A percentile compares a stretch with the other conserved stretches of the same genome.
These are phyloP conservation scores for Aureobasidium uvarum DNA, from an alignment of 2,329 filamentous ascomycete genomes.

Conservation along the genomic window DNA sequence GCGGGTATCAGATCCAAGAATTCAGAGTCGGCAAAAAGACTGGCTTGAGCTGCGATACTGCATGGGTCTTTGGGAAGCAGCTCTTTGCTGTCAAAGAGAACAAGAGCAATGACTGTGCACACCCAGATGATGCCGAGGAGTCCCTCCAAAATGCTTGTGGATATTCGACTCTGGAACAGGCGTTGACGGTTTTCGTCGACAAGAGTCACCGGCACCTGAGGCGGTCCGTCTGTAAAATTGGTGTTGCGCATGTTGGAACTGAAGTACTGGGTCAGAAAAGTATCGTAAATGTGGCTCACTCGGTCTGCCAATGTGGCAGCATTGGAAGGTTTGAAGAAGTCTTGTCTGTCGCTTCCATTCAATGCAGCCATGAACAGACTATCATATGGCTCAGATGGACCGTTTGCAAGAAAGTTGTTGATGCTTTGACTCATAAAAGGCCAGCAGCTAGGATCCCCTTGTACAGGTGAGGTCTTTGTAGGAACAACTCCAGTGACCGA, in stretches of 20 bases:
- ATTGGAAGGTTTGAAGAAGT: neutral
- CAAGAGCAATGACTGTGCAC: neutral
- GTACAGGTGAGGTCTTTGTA: neutral
- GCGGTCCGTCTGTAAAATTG: neutral
- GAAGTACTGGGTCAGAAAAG: neutral
- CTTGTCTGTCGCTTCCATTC: neutral
- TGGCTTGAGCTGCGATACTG: neutral
- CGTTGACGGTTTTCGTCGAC: neutral
- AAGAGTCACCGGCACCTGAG: neutral
- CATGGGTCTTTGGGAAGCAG: neutral
- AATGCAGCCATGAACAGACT: neutral
- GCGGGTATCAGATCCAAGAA: neutral
- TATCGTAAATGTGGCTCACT: neutral
- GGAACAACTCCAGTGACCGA: neutral
- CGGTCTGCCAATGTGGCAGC: neutral
- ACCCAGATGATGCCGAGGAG: neutral
- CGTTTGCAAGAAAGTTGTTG: neutral
- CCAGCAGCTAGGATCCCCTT: neutral
- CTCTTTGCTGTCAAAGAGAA: neutral
- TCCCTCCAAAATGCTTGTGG: neutral
- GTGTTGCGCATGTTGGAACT: neutral
- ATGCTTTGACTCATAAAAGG: neutral
- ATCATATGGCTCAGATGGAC: neutral
- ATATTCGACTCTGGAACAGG: neutral
- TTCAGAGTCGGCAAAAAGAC: neutral